Evolutionary conservation across 306 rosid genomes (phyloP).

Genomic region (Pterocarpus macrocarpus): DNA sequence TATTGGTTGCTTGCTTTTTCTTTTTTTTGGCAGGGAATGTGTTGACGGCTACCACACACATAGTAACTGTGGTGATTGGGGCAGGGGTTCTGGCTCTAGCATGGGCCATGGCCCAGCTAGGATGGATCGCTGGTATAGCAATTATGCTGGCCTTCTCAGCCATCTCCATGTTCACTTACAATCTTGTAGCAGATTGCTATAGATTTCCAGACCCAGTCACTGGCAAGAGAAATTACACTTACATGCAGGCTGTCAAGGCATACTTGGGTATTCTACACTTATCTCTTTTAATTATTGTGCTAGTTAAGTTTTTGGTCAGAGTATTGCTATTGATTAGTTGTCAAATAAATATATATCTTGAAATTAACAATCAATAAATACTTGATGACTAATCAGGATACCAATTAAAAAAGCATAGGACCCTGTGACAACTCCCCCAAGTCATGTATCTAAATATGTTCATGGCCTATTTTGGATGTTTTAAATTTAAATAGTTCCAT

Average conservation of each 20-base stretch:
- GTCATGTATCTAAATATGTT: background rate
- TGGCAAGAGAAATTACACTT: constrained; percentile 60
- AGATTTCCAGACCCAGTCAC: constrained; percentile 55
- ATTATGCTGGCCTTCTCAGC: constrained; percentile 43
- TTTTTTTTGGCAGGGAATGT: constrained; percentile 46
- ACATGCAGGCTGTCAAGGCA: constrained; percentile 59
- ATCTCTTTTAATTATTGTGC: background rate
- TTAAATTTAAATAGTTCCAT: constrained; percentile 7
- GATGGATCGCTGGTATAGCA: constrained; percentile 56
- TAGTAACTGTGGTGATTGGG: constrained; percentile 56
- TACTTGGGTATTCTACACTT: constrained; percentile 45
- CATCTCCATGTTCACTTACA: constrained; percentile 54
- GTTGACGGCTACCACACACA: constrained; percentile 56
- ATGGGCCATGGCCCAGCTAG: constrained; percentile 60
- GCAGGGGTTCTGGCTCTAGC: constrained; percentile 63
- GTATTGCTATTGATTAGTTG: background rate
- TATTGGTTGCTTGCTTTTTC: background rate
- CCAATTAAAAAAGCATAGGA: too few species aligned
- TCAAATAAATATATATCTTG: background rate
- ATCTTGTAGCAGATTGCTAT: constrained; percentile 60
- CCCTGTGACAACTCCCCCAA: background rate
- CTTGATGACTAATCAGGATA: background rate
- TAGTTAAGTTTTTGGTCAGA: background rate
- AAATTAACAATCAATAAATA: background rate
- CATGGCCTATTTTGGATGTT: constrained; percentile 1